Percentiles rank a stretch among this genome's conserved stretches.
phyloP scores from a whole-genome alignment of 140 eudicot species.

The Stevia rebaudiana region DNA sequence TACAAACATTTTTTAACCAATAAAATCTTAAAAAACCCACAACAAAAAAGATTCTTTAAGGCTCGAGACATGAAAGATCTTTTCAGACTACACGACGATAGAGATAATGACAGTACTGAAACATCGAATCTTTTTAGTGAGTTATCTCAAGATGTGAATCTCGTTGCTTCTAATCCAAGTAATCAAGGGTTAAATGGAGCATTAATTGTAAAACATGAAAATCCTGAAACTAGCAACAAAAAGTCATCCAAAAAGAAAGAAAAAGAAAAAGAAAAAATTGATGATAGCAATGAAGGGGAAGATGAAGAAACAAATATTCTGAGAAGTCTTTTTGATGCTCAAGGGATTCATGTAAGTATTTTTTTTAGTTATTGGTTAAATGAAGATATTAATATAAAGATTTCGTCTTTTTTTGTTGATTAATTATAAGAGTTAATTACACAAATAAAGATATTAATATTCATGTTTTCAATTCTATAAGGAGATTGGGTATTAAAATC shows the following conservation, averaged over 20 bases:
- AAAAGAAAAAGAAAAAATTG: constrained; percentile 32
- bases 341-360: constrained; percentile 87
- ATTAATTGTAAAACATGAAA: constrained; percentile 9
- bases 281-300: constrained; percentile 33
- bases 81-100: constrained; percentile 65
- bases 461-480: too few relatives aligned
- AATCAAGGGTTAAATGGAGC: constrained; percentile 20
- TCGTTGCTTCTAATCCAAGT: constrained; percentile 43
- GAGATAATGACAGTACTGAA: constrained; percentile 59
- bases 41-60: constrained; percentile 86
- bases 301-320: constrained; percentile 72
- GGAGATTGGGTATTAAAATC: too few relatives aligned
- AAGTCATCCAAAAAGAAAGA: constrained; percentile 29
- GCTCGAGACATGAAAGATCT: constrained; percentile 94
- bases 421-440: too few relatives aligned
- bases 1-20: constrained; percentile 91
- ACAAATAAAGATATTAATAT: too few relatives aligned
- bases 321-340: constrained; percentile 83
- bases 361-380: neutral
- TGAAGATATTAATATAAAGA: neutral
- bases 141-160: constrained; percentile 62
- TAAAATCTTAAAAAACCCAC: constrained; percentile 85
- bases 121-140: constrained; percentile 79
- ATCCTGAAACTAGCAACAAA: constrained; percentile 13
- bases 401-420: neutral